Base-by-base conservation (phyloP, 2,329 filamentous ascomycete species). In the Podosphaera fusca region DNA sequence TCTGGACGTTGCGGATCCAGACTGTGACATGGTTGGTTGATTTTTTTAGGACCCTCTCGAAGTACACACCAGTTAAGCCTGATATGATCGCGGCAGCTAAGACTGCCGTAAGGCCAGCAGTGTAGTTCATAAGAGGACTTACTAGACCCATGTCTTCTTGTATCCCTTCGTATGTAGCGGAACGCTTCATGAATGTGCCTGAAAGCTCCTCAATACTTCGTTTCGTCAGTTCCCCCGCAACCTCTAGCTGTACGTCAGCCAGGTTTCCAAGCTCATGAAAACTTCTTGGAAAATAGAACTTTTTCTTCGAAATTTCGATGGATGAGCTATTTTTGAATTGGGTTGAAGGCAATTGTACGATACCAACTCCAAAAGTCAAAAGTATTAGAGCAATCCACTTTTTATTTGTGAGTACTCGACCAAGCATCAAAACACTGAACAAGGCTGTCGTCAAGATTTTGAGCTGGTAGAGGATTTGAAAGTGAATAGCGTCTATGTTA, bases 1-100 rank as follows among this genome's bases (percentile, higher is more conserved):
- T 74, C 69, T 98, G 92, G 52, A 95, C 84, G 67, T 96, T 98
- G 60, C 92, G 82, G 49, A 92, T 82, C 92, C 92, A 98, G 12
- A 96, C 75, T 0, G 87, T 90, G 4, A 82, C 82, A 53, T 81
- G 77, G 1, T 77, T 76, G 0, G 79, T 76, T n/a, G 85, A 84
- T 62, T 95, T 85, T 68, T 94, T 95, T 57, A 96, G 74, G 2
- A 95, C 81, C 70, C 94, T 95, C 69, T 96, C 86, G 62, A 90
- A 89, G 64, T 86, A 87, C 0, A 90, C 87, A 0, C 88, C 85
- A 0, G 87, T 90, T 54, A 95, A 72, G 2, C 88, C 88, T 1
- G 89, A 95, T 6, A 92, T 77, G 8, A 82, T 73, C 55, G 87
- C 89, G 10, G 88, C 84, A 9, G 84, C 72, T 46, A 94, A 70